phyloP scores from a whole-genome alignment of 306 rosid species.

The Trifolium repens region DNA sequence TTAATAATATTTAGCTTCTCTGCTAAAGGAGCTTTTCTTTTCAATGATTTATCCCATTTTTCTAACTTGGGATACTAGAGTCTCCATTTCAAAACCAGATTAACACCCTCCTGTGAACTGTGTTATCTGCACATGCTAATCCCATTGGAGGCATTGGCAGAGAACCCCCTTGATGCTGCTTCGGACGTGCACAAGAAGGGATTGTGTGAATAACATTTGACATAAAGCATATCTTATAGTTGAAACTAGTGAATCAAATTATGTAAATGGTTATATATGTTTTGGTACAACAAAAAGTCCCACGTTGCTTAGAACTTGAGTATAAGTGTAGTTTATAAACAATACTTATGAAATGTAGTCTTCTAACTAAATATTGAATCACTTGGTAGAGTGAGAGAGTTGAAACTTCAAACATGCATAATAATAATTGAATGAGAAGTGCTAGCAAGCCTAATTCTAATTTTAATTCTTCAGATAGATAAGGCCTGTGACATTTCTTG shows the following conservation, averaged over 20 bases:
- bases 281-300: neutral
- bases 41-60: slow-evolving; percentile 26
- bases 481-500: slow-evolving; percentile 1
- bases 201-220: neutral
- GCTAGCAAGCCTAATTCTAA: neutral
- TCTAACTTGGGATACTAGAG: slow-evolving; percentile 25
- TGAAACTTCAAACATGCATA: slow-evolving; percentile 28
- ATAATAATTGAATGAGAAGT: neutral
- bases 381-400: neutral
- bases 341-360: too few relatives aligned
- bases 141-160: neutral
- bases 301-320: neutral
- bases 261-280: neutral
- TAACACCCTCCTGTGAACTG: too few relatives aligned
- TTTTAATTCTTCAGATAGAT: slow-evolving; percentile 3
- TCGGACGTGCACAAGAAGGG: neutral
- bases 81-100: slow-evolving; percentile 14
- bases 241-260: neutral
- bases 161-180: neutral
- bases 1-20: slow-evolving; percentile 24
- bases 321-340: too few relatives aligned
- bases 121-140: too few relatives aligned
- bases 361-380: too few relatives aligned
- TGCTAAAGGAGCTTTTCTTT: slow-evolving; percentile 33
- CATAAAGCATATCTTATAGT: neutral